Conservation (phyloP, 2,329 filamentous ascomycete species). For the Microsporum canis region DNA sequence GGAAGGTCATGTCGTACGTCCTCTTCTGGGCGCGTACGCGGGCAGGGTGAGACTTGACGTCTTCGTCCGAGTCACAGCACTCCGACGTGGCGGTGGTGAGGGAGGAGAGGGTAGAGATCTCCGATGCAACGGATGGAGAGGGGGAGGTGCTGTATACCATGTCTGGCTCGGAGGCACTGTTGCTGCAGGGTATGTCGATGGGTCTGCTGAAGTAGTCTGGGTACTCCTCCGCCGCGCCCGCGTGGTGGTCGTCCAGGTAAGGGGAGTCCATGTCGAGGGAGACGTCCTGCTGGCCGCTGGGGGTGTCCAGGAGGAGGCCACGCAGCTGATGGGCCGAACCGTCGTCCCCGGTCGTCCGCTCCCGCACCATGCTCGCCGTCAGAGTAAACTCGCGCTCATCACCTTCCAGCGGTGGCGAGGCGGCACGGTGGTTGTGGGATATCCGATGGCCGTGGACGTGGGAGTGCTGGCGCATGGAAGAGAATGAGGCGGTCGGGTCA, state of each 20-base stretch:
- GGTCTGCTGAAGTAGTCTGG: slow-evolving; percentile 4
- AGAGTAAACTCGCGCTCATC: slow-evolving; percentile 66
- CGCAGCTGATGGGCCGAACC: not conserved
- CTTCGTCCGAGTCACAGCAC: slow-evolving; percentile 18
- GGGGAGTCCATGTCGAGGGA: slow-evolving; percentile 7
- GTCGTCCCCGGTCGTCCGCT: slow-evolving; percentile 36
- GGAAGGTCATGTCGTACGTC: slow-evolving; percentile 25
- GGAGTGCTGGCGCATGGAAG: slow-evolving; percentile 6
- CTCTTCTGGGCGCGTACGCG: not conserved
- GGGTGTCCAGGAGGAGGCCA: slow-evolving; percentile 33
- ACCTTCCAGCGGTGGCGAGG: slow-evolving; percentile 15
- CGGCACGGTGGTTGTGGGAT: slow-evolving; percentile 47
- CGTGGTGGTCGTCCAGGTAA: not conserved
- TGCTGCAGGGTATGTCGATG: slow-evolving; percentile 9
- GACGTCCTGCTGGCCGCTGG: slow-evolving; percentile 19
- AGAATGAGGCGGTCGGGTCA: slow-evolving; percentile 6
- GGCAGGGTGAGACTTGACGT: not conserved
- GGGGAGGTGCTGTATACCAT: slow-evolving; percentile 32
- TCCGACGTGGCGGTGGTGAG: slow-evolving; percentile 30
- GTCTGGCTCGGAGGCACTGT: slow-evolving; percentile 19
- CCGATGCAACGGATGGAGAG: slow-evolving; percentile 32
- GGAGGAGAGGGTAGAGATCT: slow-evolving; percentile 31
- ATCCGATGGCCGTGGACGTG: slow-evolving; percentile 45
- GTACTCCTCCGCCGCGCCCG: not conserved
- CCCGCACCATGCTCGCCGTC: slow-evolving; percentile 73